Evolutionary conservation across 306 rosid genomes (phyloP).

Genomic region (Cucumis hystrix): DNA sequence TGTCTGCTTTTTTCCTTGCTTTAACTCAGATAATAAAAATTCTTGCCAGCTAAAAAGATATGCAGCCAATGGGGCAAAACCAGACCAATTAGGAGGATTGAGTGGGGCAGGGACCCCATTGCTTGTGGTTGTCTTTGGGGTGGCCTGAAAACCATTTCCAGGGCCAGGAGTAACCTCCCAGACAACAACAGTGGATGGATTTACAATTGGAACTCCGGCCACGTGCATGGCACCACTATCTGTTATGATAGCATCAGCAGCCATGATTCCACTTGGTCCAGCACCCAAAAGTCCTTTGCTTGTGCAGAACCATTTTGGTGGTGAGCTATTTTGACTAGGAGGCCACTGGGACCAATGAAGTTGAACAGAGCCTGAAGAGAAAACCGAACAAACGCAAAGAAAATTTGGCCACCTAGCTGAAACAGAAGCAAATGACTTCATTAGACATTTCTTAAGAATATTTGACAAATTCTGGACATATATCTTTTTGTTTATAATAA

Average conservation of each 20-base stretch:
- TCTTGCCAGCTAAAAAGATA: constrained; percentile 97
- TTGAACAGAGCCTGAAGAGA: constrained; percentile 97
- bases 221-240: constrained; percentile 98
- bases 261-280: constrained; percentile 99
- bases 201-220: constrained; percentile 96
- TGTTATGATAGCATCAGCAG: constrained; percentile 95
- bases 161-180: constrained; percentile 99
- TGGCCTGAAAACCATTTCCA: constrained; percentile 81
- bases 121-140: constrained; percentile 59
- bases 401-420: constrained; percentile 99
- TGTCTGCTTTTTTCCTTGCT: constrained; percentile 62
- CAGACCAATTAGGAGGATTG: constrained; percentile 68
- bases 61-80: constrained; percentile 87
- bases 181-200: constrained; percentile 95
- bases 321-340: constrained; percentile 50
- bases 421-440: constrained; percentile 18
- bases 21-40: constrained; percentile 58
- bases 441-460: constrained; percentile 16
- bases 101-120: constrained; percentile 62
- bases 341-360: constrained; percentile 99
- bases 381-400: constrained; percentile 85
- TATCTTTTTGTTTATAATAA: neutral
- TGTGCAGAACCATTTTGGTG: constrained; percentile 84
- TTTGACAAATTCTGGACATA: neutral
- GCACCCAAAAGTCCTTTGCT: constrained; percentile 96